Evolutionary conservation across 2,329 filamentous ascomycete species (phyloP).

Genomic region (Aspergillus felis): DNA sequence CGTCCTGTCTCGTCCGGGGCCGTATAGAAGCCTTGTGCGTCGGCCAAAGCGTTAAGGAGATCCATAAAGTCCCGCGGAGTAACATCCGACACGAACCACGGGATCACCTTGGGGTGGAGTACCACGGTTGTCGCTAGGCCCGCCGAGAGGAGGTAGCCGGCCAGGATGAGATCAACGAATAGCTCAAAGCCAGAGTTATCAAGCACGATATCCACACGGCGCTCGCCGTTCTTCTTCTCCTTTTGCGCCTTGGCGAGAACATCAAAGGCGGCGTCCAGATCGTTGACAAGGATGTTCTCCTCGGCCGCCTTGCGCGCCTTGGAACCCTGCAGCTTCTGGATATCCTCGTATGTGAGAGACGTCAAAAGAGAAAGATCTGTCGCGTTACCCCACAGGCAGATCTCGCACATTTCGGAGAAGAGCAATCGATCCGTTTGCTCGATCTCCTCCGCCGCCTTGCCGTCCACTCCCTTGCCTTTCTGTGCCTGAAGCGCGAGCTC

Average conservation of each 20-base stretch:
- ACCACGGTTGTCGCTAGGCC: constrained; percentile 83
- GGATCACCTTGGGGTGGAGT: constrained; percentile 89
- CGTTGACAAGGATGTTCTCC: constrained; percentile 87
- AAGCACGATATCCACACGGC: constrained; percentile 87
- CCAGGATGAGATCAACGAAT: constrained; percentile 89
- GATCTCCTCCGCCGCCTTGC: constrained; percentile 42
- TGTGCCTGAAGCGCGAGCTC: constrained; percentile 67
- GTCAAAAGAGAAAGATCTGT: constrained; percentile 91
- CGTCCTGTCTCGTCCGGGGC: constrained; percentile 63
- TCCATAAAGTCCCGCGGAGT: constrained; percentile 78
- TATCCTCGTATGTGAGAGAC: constrained; percentile 87
- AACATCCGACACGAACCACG: constrained; percentile 98
- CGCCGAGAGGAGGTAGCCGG: constrained; percentile 80
- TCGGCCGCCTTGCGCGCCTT: constrained; percentile 81
- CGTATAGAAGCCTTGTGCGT: constrained; percentile 74
- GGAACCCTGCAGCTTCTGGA: constrained; percentile 91
- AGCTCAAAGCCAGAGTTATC: constrained; percentile 98
- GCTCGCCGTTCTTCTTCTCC: constrained; percentile 58
- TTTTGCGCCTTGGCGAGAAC: constrained; percentile 62
- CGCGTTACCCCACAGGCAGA: constrained; percentile 95
- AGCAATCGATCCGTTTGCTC: constrained; percentile 70
- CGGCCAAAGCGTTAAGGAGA: constrained; percentile 75
- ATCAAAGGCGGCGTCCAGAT: constrained; percentile 69
- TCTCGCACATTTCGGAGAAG: constrained; percentile 91
- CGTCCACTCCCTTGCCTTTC: constrained; percentile 45